Evolutionary conservation across 441 rosid genomes (phyloP).

Genomic region (Macaranga tanarius): DNA sequence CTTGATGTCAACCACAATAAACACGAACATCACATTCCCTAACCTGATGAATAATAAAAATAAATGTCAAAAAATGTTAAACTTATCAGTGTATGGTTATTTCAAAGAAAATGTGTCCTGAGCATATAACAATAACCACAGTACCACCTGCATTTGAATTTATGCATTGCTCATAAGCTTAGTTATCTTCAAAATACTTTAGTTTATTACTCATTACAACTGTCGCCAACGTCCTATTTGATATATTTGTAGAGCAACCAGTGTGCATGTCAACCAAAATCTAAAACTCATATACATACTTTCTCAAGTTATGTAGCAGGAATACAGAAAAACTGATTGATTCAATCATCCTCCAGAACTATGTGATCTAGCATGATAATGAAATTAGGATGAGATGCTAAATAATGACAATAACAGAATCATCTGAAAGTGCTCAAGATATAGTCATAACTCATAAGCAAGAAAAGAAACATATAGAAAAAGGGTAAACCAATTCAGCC

Average conservation of each 20-base stretch:
- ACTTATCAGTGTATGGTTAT: too few species aligned
- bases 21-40: neutral
- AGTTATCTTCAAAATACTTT: neutral
- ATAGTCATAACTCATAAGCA: neutral
- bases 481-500: too few species aligned
- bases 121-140: neutral
- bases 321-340: too few species aligned
- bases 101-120: too few species aligned
- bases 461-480: neutral
- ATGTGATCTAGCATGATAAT: neutral
- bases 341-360: too few species aligned
- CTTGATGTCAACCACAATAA: neutral
- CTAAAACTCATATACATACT: neutral
- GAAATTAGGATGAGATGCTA: neutral
- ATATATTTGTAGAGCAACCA: neutral
- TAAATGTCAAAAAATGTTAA: neutral
- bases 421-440: constrained; percentile 2
- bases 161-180: neutral
- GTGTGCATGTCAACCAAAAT: neutral
- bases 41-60: neutral
- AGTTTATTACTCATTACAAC: neutral
- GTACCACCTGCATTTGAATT: neutral
- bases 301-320: neutral
- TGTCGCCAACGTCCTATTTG: neutral
- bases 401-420: neutral